Evolutionary conservation across 495 filamentous ascomycete genomes (phyloP).

Genomic region (Hypoxylon crocopeplum): DNA sequence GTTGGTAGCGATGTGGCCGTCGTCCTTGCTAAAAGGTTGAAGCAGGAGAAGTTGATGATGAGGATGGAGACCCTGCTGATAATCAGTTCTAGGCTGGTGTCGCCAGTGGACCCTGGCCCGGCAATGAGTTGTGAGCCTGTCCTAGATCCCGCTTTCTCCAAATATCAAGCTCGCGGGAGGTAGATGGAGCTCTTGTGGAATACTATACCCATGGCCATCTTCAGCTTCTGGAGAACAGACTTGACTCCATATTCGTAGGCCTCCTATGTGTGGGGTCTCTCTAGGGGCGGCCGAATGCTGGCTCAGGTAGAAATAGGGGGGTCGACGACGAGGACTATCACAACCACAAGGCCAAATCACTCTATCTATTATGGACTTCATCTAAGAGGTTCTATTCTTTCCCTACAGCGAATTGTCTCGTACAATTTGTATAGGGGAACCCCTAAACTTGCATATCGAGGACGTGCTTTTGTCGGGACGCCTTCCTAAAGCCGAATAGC

Average conservation of each 20-base stretch:
- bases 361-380: no score
- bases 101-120: slow-evolving; percentile 24
- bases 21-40: neutral
- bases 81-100: slow-evolving; percentile 13
- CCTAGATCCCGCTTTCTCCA: slow-evolving; percentile 35
- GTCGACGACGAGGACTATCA: slow-evolving; percentile 12
- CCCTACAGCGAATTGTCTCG: slow-evolving; percentile 14
- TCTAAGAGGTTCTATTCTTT: no score
- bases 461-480: slow-evolving; percentile 27
- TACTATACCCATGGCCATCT: slow-evolving; percentile 12
- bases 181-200: slow-evolving; percentile 24
- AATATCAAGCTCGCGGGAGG: slow-evolving; percentile 25
- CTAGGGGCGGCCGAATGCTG: slow-evolving; percentile 13
- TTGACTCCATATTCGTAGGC: slow-evolving; percentile 27
- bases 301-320: slow-evolving; percentile 10
- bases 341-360: neutral
- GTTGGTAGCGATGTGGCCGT: neutral
- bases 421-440: slow-evolving; percentile 16
- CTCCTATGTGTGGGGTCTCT: slow-evolving; percentile 19
- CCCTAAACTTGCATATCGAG: slow-evolving; percentile 25
- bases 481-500: slow-evolving; percentile 33
- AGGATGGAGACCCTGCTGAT: slow-evolving; percentile 10
- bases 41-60: neutral
- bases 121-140: slow-evolving; percentile 19
- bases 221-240: slow-evolving; percentile 18